A percentile compares a stretch with the other conserved stretches of the same genome.
These are phyloP conservation scores for Hyaloraphidium curvatum DNA, from an alignment of 192 early-diverging fungal genomes.

Conservation along the genomic window DNA sequence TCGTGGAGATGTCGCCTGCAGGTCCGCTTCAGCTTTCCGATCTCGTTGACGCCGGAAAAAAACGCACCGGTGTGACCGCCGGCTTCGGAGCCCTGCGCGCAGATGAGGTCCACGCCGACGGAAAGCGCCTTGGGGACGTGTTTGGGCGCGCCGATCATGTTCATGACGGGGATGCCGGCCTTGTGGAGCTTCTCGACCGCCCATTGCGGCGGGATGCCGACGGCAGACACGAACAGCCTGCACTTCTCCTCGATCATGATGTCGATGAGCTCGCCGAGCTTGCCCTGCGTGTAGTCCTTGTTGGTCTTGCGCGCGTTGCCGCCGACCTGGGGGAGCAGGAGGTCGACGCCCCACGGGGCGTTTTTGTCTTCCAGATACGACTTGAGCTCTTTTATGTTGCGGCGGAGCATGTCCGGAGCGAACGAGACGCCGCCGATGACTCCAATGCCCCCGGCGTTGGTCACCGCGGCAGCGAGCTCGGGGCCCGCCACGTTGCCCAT, in stretches of 20 bases:
- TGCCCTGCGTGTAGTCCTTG: conserved; percentile 16
- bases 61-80: conserved; percentile 2
- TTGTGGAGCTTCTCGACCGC: conserved; percentile 26
- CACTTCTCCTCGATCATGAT: conserved; percentile 17
- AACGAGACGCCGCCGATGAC: conserved; percentile 14
- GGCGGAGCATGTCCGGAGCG: neutral
- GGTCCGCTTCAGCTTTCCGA: too few species aligned
- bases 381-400: conserved; percentile 14
- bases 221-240: conserved; percentile 23
- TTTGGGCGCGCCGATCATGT: conserved; percentile 28
- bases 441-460: conserved; percentile 23
- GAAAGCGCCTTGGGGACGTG: conserved; percentile 20
- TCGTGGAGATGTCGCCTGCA: conserved; percentile 11
- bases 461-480: conserved; percentile 11
- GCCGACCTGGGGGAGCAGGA: conserved; percentile 25
- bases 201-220: conserved; percentile 22
- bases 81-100: conserved; percentile 1
- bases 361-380: conserved; percentile 12
- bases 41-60: too few species aligned
- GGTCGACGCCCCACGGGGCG: conserved; percentile 25
- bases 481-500: conserved; percentile 1
- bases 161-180: conserved; percentile 23
- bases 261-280: conserved; percentile 27
- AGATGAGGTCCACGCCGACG: conserved; percentile 19
- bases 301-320: conserved; percentile 23